Base-by-base conservation (phyloP, 805 yeast species). In the Candida piceae region DNA sequence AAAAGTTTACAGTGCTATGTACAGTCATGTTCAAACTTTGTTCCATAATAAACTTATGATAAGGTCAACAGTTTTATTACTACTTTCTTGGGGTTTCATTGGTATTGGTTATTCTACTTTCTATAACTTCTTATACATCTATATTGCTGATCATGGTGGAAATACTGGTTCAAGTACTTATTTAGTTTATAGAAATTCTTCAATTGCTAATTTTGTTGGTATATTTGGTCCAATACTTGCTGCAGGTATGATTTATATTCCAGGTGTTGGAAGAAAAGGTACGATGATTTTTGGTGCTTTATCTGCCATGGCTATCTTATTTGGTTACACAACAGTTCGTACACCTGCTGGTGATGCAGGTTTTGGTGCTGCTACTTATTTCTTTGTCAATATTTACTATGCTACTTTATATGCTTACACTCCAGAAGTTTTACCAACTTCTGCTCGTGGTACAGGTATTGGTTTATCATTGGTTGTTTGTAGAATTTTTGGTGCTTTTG, bases 361-460 rank as follows among this genome's bases (percentile, higher is more conserved):
- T 5, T 63, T 69, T 34, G 61, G 66, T 24, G 57, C 72, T 10
- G 70, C 71, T 24, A 74, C 80, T 15, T 75, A 72, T 41, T 56
- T 69, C 51, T 63, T 64, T 39, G 49, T 69, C 40, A 64, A 68
- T 54, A 63, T 76, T 38, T 74, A 74, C 50, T 78, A 74, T 52
- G 81, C 78, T 4, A 71, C 74, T 16, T 57, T 79, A 16, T 79
- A 76, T 49, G 84, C 84, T 4, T 78, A 76, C 50, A 77, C 84
- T 3, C 85, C 84, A 0, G 83, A 79, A 50, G 72, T 75, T 17
- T 68, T 79, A 55, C 79, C 79, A 27, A 59, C 74, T 0, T 55
- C 62, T 35, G 65, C 68, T 15, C 58, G 76, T 53, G 78, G 79
- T 12, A 78, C 84, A 1, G 84, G 80, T 31, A 71, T 72, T 29